Evolutionary conservation across 2,329 filamentous ascomycete genomes (phyloP).

Genomic region (Colletotrichum sp.): DNA sequence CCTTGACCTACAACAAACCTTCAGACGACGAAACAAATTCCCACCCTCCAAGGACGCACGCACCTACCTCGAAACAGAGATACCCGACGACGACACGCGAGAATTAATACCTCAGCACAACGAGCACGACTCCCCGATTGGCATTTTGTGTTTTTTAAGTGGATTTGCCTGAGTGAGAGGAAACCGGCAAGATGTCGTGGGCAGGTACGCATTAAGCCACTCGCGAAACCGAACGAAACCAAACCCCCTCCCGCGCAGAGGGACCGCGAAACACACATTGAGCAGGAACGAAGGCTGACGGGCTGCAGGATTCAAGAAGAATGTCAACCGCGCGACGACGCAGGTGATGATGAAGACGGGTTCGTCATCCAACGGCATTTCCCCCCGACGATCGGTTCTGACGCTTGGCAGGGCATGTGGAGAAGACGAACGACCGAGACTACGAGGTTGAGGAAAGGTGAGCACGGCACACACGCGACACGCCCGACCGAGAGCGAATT

Average conservation of each 20-base stretch:
- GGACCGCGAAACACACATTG: background rate
- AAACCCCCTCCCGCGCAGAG: background rate
- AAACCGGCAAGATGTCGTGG: constrained; percentile 47
- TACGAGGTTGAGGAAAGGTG: constrained; percentile 97
- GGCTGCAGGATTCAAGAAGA: constrained; percentile 69
- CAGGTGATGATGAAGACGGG: constrained; percentile 99
- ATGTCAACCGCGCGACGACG: constrained; percentile 98
- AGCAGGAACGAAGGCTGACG: background rate
- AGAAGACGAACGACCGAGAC: constrained; percentile 97
- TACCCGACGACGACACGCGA: background rate
- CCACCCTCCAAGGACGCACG: background rate
- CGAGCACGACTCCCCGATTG: background rate
- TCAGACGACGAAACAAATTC: constrained; percentile 15
- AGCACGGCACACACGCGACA: background rate
- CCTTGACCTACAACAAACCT: background rate
- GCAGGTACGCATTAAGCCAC: constrained; percentile 38
- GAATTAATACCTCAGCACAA: background rate
- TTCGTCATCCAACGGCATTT: constrained; percentile 31
- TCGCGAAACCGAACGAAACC: constrained; percentile 10
- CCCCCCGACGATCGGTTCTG: background rate
- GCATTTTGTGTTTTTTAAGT: background rate
- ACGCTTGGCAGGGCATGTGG: constrained; percentile 76
- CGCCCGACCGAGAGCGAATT: background rate
- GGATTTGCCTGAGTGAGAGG: background rate
- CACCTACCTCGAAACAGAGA: background rate